These are phyloP conservation scores for Pulveroboletus sp. DNA, from an alignment of 768 basidiomycete species.

Conservation along the genomic window DNA sequence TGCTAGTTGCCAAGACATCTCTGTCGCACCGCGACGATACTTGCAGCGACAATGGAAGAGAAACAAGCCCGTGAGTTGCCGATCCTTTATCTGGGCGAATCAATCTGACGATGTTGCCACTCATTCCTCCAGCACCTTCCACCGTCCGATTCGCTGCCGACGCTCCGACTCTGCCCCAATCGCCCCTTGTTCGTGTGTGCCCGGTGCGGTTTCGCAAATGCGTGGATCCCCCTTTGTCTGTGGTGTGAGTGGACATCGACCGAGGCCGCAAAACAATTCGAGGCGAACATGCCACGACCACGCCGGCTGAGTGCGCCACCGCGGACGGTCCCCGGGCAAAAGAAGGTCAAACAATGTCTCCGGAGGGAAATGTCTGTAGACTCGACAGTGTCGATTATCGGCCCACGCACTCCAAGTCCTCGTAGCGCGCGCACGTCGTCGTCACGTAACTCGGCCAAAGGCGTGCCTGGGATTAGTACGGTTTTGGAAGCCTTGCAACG, in stretches of 20 bases:
- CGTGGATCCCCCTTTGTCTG: slow-evolving; percentile 46
- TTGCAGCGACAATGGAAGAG: slow-evolving; percentile 41
- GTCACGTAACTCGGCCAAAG: neutral
- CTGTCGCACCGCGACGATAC: slow-evolving; percentile 30
- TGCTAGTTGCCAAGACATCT: slow-evolving; percentile 15
- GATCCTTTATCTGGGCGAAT: slow-evolving; percentile 8
- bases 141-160: slow-evolving; percentile 45
- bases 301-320: slow-evolving; percentile 30
- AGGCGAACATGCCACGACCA: slow-evolving; percentile 36
- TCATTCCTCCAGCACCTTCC: slow-evolving; percentile 38
- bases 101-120: slow-evolving; percentile 14
- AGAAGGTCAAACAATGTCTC: slow-evolving; percentile 5
- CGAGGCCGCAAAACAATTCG: slow-evolving; percentile 38
- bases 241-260: slow-evolving; percentile 49
- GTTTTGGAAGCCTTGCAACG: slow-evolving; percentile 19
- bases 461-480: slow-evolving; percentile 30
- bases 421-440: slow-evolving; percentile 15
- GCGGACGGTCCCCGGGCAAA: slow-evolving; percentile 10
- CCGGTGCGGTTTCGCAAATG: slow-evolving; percentile 45
- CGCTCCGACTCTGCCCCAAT: slow-evolving; percentile 38
- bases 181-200: slow-evolving; percentile 45
- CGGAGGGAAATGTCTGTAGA: slow-evolving; percentile 21
- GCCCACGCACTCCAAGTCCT: slow-evolving; percentile 24
- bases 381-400: slow-evolving; percentile 18
- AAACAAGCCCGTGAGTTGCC: slow-evolving; percentile 36